Evolutionary conservation across 208 protist species (phyloP).

Genomic region (Trichomonas vaginalis): DNA sequence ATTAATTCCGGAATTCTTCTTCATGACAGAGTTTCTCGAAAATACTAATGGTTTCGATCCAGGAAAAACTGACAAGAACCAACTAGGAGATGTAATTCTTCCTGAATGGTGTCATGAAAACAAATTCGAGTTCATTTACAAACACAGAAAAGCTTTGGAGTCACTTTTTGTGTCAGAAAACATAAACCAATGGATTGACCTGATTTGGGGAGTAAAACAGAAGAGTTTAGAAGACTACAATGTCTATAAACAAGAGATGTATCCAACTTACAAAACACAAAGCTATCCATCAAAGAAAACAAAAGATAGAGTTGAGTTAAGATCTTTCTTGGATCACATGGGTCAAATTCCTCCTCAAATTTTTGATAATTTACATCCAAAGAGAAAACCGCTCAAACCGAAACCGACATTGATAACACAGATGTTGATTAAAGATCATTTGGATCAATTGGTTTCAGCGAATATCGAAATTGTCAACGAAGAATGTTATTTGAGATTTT

Average conservation of each 20-base stretch:
- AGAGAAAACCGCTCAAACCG: neutral
- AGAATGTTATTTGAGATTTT: neutral
- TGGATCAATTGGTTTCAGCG: neutral
- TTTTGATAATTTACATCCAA: neutral
- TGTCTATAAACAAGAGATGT: neutral
- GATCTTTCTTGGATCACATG: neutral
- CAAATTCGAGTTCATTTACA: neutral
- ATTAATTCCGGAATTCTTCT: slow-evolving; percentile 47
- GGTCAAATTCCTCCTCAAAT: neutral
- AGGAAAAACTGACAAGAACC: slow-evolving; percentile 23
- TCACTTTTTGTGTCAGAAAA: neutral
- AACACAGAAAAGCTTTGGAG: neutral
- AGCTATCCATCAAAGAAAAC: neutral
- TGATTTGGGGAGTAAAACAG: neutral
- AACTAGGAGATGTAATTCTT: slow-evolving; percentile 20
- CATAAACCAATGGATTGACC: neutral
- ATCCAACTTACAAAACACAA: neutral
- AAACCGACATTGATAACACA: neutral
- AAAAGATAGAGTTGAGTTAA: neutral
- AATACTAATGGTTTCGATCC: slow-evolving; percentile 31
- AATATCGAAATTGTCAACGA: neutral
- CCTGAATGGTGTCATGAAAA: slow-evolving; percentile 19
- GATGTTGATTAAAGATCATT: neutral
- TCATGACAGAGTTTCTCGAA: slow-evolving; percentile 36
- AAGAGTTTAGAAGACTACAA: neutral